Evolutionary conservation across 192 early-diverging fungal genomes (phyloP).

Genomic region (Dispira parvispora): DNA sequence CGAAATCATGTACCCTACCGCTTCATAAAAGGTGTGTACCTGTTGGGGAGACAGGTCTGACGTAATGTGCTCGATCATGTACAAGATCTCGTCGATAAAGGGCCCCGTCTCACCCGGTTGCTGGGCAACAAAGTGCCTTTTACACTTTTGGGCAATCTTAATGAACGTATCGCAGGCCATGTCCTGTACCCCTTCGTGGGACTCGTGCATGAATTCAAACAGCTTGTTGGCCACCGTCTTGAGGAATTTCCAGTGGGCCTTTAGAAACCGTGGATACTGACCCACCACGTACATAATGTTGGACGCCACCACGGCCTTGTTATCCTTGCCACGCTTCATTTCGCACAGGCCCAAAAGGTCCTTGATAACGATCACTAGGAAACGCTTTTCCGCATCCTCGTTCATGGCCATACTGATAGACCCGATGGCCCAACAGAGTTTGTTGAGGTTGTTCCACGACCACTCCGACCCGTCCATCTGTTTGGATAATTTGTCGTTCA

Average conservation of each 20-base stretch:
- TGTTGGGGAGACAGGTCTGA: conserved; percentile 81
- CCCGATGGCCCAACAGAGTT: conserved; percentile 98
- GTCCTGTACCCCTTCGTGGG: conserved; percentile 98
- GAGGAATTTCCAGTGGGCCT: conserved; percentile 99
- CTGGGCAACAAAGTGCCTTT: conserved; percentile 84
- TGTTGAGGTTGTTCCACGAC: conserved; percentile 96
- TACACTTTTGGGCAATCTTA: conserved; percentile 97
- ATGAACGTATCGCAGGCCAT: conserved; percentile 99
- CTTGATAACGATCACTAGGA: conserved; percentile 98
- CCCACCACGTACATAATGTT: conserved; percentile 99
- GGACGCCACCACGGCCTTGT: conserved; percentile 98
- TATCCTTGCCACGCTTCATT: conserved; percentile 97
- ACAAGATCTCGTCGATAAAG: conserved; percentile 95
- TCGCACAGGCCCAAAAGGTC: conserved; percentile 89
- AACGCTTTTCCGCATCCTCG: conserved; percentile 93
- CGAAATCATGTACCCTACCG: conserved; percentile 94
- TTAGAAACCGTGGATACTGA: conserved; percentile 99
- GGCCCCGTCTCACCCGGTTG: conserved; percentile 77
- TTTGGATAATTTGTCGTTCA: conserved; percentile 77
- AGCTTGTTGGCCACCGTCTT: conserved; percentile 99
- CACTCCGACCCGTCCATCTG: conserved; percentile 97
- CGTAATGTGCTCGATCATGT: conserved; percentile 62
- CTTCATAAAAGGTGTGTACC: conserved; percentile 97
- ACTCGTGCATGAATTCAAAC: conserved; percentile 99
- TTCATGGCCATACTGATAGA: conserved; percentile 94